Conservation (phyloP, 2,329 filamentous ascomycete genomes). For the Ophiosphaerella korrae region DNA sequence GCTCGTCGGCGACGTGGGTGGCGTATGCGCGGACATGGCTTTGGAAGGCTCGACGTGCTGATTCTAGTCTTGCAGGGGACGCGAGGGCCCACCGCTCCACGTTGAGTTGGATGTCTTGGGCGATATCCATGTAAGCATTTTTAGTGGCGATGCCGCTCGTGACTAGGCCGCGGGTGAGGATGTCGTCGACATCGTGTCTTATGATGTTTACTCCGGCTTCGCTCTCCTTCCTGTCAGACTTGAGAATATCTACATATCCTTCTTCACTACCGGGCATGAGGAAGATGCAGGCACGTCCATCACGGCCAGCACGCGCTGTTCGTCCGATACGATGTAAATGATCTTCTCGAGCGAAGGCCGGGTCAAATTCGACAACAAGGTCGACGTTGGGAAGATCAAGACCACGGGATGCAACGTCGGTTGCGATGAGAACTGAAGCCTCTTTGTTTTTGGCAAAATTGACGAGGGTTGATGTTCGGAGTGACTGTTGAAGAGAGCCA, state of each 20-base stretch:
- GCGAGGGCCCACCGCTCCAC: slow-evolving; percentile 69
- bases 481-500: slow-evolving; percentile 85
- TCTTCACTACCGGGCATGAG: slow-evolving; percentile 90
- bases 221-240: slow-evolving; percentile 69
- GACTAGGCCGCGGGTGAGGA: slow-evolving; percentile 68
- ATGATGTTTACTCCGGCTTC: slow-evolving; percentile 64
- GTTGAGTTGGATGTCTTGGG: slow-evolving; percentile 70
- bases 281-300: slow-evolving; percentile 87
- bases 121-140: slow-evolving; percentile 66
- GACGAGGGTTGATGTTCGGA: slow-evolving; percentile 83
- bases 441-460: slow-evolving; percentile 76
- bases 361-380: slow-evolving; percentile 93
- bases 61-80: slow-evolving; percentile 72
- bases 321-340: slow-evolving; percentile 94
- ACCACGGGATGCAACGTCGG: slow-evolving; percentile 93
- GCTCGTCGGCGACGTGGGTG: slow-evolving; percentile 85
- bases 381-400: slow-evolving; percentile 95
- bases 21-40: slow-evolving; percentile 94
- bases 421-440: slow-evolving; percentile 85
- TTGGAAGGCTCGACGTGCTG: slow-evolving; percentile 84
- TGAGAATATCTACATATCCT: slow-evolving; percentile 79
- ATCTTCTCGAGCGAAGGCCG: slow-evolving; percentile 89
- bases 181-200: slow-evolving; percentile 66
- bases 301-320: slow-evolving; percentile 88
- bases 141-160: slow-evolving; percentile 45